Evolutionary conservation across 176 grass and related monocot genomes (phyloP).

Genomic region (Alloteropsis semialata): DNA sequence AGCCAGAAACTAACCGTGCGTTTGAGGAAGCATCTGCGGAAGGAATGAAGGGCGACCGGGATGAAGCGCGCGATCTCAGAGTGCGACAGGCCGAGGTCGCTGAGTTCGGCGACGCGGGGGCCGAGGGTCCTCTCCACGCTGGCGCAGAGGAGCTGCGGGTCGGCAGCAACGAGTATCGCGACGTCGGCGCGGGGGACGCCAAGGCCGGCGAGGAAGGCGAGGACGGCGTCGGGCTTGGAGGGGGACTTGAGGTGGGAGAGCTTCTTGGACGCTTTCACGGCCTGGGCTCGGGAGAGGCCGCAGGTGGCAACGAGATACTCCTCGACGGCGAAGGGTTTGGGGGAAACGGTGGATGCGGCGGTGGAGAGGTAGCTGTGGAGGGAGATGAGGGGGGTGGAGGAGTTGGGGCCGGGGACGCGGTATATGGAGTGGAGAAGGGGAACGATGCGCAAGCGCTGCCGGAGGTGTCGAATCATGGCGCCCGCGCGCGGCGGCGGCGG

Average conservation of each 20-base stretch:
- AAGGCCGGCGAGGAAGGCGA: conserved; percentile 25
- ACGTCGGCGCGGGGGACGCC: conserved; percentile 6
- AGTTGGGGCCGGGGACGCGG: no score
- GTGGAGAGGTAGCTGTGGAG: no score
- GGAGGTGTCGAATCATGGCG: no score
- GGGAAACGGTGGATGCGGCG: no score
- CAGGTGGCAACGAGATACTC: conserved; percentile 28
- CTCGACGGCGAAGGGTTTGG: conserved; percentile 1
- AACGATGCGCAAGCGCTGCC: no score
- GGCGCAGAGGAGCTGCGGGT: conserved; percentile 20
- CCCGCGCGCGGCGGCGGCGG: no score
- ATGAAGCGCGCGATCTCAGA: conserved; percentile 18
- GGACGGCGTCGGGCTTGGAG: conserved; percentile 20
- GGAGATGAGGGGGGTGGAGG: no score
- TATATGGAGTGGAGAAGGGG: no score
- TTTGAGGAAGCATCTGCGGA: not conserved
- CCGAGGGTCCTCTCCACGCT: conserved; percentile 11
- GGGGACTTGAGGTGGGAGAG: conserved; percentile 18
- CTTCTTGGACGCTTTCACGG: not conserved
- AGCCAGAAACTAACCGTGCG: conserved; percentile 16
- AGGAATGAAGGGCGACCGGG: not conserved
- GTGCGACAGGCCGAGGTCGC: not conserved
- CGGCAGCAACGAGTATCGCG: not conserved
- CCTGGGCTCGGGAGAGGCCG: conserved; percentile 11
- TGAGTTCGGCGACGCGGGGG: not conserved